Base-by-base conservation (phyloP, 768 basidiomycete species). In the Coprinellus aureogranulatus region DNA sequence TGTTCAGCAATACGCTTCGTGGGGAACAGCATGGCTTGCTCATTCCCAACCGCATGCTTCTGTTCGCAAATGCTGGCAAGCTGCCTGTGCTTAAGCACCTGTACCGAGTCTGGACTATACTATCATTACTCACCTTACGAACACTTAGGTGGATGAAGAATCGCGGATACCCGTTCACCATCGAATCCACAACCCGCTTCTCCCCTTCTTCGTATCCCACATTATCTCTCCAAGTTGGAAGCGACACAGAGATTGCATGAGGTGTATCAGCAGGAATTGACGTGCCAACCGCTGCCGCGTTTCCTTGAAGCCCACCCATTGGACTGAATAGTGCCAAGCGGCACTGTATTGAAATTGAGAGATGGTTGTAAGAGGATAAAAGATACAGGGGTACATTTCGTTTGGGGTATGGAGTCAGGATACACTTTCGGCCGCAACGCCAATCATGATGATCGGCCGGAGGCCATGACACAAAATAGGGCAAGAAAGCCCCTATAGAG, bases 231-330 rank as follows among this genome's bases (percentile, higher is more conserved):
- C 95, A 98, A 28, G 84, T 94, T 0, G 95, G 95, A 1, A 98
- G 80, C 8, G 92, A 94, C n/a, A 96, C 93, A 2, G 93, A 95
- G 61, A 96, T 92, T 12, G 94, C 95, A 65, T 98, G 95, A 11
- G 88, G 84, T 3, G 85, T 88, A 67, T 83, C 78, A 2, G 87
- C 81, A 18, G 88, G 88, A 1, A 89, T 78, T 3, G 87, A 61
- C 25, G 70, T 66, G 3, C 88, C 88, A 3, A 81, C 57, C 25
- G 74, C 65, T 41, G 57, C 50, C 57, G 61, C 59, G 58, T 61
- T 48, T 41, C 40, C 27, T 51, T 37, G 37, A 12, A 31, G 28
- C 51, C 45, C 46, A 12, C 44, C 22, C 42, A 45, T 50, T 5
- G 16, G 6, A 6, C 6, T 44, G 5, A 18, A 44, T n/a, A 34